Evolutionary conservation across 441 rosid genomes (phyloP).

Genomic region (Isatis lusitanica): DNA sequence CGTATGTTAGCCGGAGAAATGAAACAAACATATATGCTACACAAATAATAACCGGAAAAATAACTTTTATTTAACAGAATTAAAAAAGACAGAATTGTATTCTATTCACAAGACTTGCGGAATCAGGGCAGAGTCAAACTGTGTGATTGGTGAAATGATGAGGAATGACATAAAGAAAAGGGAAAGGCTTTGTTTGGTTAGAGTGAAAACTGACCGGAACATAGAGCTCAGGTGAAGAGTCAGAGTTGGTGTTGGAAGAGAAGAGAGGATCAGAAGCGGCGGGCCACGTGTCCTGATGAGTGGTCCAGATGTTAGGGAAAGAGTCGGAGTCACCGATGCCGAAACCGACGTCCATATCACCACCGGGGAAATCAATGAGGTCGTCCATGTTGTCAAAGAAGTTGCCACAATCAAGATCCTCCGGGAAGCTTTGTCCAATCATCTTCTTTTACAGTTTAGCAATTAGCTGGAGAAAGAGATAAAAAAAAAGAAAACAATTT

Average conservation of each 20-base stretch:
- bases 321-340: slow-evolving; percentile 39
- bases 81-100: too few relatives aligned
- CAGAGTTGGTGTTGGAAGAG: slow-evolving; percentile 52
- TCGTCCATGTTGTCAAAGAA: slow-evolving; percentile 97
- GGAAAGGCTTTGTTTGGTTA: neutral
- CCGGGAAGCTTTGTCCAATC: slow-evolving; percentile 71
- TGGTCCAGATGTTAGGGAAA: slow-evolving; percentile 67
- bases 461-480: slow-evolving; percentile 31
- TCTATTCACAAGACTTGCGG: too few relatives aligned
- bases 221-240: slow-evolving; percentile 50
- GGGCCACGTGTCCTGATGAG: slow-evolving; percentile 63
- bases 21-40: neutral
- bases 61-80: too few relatives aligned
- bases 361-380: slow-evolving; percentile 79
- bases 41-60: neutral
- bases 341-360: slow-evolving; percentile 53
- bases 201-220: slow-evolving; percentile 30
- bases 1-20: slow-evolving; percentile 9
- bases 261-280: slow-evolving; percentile 63
- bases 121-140: too few relatives aligned
- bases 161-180: neutral
- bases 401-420: slow-evolving; percentile 85
- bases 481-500: neutral
- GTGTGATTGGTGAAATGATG: neutral
- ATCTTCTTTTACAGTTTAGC: slow-evolving; percentile 39